Percentiles rank a stretch among this genome's conserved stretches.
Conservation (phyloP, 2,329 filamentous ascomycete genomes). For the Volutella citrinella region DNA sequence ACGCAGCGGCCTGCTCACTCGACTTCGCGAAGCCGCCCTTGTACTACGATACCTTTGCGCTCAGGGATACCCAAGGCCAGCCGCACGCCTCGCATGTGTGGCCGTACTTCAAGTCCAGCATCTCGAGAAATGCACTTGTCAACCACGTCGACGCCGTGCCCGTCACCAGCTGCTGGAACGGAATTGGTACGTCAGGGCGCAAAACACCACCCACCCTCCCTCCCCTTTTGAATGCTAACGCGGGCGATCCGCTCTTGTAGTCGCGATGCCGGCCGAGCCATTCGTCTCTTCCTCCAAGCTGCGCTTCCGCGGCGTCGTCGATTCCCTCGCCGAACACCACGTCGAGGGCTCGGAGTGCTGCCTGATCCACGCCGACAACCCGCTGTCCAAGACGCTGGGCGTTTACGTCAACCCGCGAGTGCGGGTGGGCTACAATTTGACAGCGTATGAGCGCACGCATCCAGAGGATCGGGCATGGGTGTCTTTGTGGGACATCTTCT, state of each 20-base stretch:
- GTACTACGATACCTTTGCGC: constrained; percentile 63
- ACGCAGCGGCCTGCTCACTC: constrained; percentile 60
- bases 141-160: constrained; percentile 43
- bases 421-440: constrained; percentile 60
- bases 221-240: background rate
- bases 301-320: constrained; percentile 62
- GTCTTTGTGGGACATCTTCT: constrained; percentile 44
- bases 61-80: constrained; percentile 51
- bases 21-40: constrained; percentile 53
- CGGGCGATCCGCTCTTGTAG: constrained; percentile 18
- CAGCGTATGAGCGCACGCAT: constrained; percentile 51
- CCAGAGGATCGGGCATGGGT: constrained; percentile 40
- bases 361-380: constrained; percentile 71
- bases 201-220: background rate
- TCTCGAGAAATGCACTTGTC: constrained; percentile 53
- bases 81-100: constrained; percentile 52
- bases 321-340: constrained; percentile 59
- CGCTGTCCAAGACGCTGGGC: constrained; percentile 47
- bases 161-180: constrained; percentile 45
- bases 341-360: constrained; percentile 80
- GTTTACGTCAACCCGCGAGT: constrained; percentile 70
- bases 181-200: constrained; percentile 38
- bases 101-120: constrained; percentile 54
- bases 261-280: constrained; percentile 51
- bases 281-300: constrained; percentile 48